A percentile compares a stretch with the other conserved stretches of the same genome.
phyloP scores from a whole-genome alignment of 1,139 yeast species.

The Nakaseomyces kungkrabaensis region DNA sequence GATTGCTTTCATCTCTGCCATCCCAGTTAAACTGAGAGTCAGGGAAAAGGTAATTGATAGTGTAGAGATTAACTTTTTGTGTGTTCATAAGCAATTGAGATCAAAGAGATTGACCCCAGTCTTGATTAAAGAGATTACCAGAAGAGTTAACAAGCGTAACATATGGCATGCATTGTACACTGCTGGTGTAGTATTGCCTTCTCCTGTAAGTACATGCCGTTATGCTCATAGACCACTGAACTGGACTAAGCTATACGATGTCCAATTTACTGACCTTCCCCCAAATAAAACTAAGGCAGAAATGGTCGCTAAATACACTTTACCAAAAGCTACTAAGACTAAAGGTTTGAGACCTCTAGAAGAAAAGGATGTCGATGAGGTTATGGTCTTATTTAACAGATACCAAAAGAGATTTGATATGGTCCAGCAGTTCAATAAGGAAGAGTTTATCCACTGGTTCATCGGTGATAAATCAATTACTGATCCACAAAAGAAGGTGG shows the following conservation, averaged over 20 bases:
- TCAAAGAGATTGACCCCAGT: constrained; percentile 93
- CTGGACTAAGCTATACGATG: constrained; percentile 83
- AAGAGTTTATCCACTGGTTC: constrained; percentile 78
- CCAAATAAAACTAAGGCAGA: constrained; percentile 63
- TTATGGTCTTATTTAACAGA: constrained; percentile 44
- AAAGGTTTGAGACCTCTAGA: constrained; percentile 59
- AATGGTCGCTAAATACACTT: constrained; percentile 71
- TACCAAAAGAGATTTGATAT: constrained; percentile 67
- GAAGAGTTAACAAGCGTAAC: constrained; percentile 73
- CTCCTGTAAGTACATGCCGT: constrained; percentile 84
- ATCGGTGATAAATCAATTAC: constrained; percentile 35
- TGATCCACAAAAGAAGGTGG: constrained; percentile 37
- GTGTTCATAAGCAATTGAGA: constrained; percentile 88
- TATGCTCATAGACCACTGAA: constrained; percentile 91
- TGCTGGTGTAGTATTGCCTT: constrained; percentile 83
- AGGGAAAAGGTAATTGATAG: constrained; percentile 49
- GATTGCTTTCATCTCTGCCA: constrained; percentile 87
- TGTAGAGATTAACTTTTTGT: constrained; percentile 87
- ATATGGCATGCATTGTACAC: constrained; percentile 97
- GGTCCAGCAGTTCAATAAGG: constrained; percentile 55
- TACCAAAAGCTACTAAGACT: constrained; percentile 51
- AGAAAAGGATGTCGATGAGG: constrained; percentile 53
- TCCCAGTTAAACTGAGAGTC: constrained; percentile 64
- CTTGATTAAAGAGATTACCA: constrained; percentile 83
- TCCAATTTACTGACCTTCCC: constrained; percentile 80